Evolutionary conservation across 768 basidiomycete genomes (phyloP).

Genomic region (Hypsizygus marmoreus): DNA sequence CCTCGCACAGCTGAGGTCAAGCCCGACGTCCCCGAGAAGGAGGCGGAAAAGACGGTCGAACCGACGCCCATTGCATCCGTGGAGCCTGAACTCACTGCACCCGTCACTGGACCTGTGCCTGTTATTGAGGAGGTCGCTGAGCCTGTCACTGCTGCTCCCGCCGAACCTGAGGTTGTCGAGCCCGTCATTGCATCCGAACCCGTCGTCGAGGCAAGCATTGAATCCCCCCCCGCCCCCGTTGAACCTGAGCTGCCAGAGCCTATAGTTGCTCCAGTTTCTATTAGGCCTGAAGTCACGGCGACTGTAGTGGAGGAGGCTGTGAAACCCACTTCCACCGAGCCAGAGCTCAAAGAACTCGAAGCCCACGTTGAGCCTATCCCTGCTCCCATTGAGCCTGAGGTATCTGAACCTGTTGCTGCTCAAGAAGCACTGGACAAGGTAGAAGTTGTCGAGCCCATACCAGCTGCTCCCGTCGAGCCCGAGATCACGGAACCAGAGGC

Average conservation of each 20-base stretch:
- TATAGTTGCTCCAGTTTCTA: neutral
- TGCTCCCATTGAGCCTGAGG: conserved; percentile 5
- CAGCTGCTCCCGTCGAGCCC: conserved; percentile 1
- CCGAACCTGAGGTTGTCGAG: neutral
- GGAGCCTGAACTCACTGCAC: too few relatives aligned
- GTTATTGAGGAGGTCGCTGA: neutral
- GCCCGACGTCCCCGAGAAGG: too few relatives aligned
- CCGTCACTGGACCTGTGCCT: neutral
- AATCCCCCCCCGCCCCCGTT: conserved; percentile 6
- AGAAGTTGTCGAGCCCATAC: conserved; percentile 5
- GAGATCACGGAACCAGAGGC: conserved; percentile 10
- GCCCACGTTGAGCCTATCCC: conserved; percentile 3
- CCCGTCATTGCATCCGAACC: neutral
- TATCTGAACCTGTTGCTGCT: conserved; percentile 3
- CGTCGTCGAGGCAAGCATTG: neutral
- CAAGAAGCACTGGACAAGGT: neutral
- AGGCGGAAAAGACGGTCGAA: too few relatives aligned
- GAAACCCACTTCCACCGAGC: conserved; percentile 1
- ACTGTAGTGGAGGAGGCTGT: too few relatives aligned
- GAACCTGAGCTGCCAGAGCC: conserved; percentile 6
- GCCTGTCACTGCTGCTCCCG: neutral
- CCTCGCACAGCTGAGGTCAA: too few relatives aligned
- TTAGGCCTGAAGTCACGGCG: too few relatives aligned
- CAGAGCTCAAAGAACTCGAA: conserved; percentile 11
- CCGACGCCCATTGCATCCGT: too few relatives aligned